Conservation (phyloP, 768 basidiomycete species). For the Mycena indigotica region DNA sequence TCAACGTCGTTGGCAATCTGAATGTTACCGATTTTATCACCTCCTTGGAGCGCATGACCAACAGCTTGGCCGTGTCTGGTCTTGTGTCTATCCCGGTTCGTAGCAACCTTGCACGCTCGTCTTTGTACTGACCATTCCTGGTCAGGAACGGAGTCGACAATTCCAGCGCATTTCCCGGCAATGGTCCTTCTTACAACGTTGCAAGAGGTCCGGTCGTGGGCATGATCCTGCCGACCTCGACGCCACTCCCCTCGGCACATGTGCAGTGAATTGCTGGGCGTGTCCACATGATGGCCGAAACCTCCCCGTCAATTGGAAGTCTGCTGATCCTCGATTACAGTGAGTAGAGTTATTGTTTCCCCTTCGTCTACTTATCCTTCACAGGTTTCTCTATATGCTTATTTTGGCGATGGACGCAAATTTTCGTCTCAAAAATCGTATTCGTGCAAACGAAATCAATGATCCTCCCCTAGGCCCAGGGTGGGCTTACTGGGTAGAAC, state of each 20-base stretch:
- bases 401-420: too few species aligned
- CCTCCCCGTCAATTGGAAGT: constrained; percentile 19
- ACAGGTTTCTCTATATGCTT: too few species aligned
- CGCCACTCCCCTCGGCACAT: constrained; percentile 5
- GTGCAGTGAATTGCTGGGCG: constrained; percentile 3
- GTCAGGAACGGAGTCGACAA: constrained; percentile 11
- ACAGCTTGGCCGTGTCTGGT: neutral
- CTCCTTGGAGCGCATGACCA: constrained; percentile 1
- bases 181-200: constrained; percentile 6
- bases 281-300: constrained; percentile 14
- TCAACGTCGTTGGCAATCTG: constrained; percentile 17
- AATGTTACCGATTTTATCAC: constrained; percentile 9
- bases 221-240: constrained; percentile 11
- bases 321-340: constrained; percentile 16
- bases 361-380: too few species aligned
- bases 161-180: constrained; percentile 9
- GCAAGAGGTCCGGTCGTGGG: neutral
- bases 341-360: too few species aligned
- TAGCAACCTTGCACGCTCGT: neutral
- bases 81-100: constrained; percentile 6
- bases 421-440: too few species aligned
- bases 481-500: constrained; percentile 9
- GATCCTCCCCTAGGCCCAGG: neutral
- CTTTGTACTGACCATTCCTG: neutral
- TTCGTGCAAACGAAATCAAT: too few species aligned